These are phyloP conservation scores for Pseudopediastrum boryanum DNA, from an alignment of 139 green algal genomes.

Conservation along the genomic window DNA sequence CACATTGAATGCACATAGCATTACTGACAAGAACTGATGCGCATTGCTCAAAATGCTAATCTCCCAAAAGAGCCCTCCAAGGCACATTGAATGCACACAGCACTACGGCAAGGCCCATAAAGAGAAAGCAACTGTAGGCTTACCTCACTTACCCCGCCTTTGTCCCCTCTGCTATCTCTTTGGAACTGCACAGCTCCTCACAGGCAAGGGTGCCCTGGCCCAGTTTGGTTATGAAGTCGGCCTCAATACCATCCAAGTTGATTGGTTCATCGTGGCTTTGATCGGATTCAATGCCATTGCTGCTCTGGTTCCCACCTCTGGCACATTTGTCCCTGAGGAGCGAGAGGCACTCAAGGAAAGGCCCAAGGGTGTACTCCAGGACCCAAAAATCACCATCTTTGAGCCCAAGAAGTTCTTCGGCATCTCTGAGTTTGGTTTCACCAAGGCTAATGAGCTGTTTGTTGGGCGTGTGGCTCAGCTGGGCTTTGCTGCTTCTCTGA, in stretches of 20 bases:
- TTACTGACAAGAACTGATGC: no score
- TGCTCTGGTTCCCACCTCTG: constrained; percentile 56
- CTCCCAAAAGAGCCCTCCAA: no score
- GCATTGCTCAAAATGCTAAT: no score
- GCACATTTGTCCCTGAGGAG: constrained; percentile 56
- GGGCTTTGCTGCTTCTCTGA: constrained; percentile 75
- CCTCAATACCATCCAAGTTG: constrained; percentile 61
- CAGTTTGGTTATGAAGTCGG: constrained; percentile 74
- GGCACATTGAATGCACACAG: no score
- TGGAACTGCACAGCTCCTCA: no score
- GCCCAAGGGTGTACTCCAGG: constrained; percentile 63
- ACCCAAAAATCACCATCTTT: constrained; percentile 59
- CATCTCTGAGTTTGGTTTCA: constrained; percentile 65
- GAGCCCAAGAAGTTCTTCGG: constrained; percentile 64
- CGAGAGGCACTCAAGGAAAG: constrained; percentile 42
- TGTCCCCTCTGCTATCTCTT: no score
- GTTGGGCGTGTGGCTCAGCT: constrained; percentile 82
- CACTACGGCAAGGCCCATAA: no score
- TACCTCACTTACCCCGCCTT: no score
- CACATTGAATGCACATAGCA: no score
- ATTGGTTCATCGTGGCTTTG: constrained; percentile 61
- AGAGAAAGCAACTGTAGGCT: no score
- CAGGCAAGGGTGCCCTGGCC: constrained; percentile 67
- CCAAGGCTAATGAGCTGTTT: constrained; percentile 83
- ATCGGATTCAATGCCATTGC: constrained; percentile 72